Percentiles rank a stretch among this genome's conserved stretches.
These are phyloP conservation scores for Pseudogymnoascus sp. DNA, from an alignment of 2,329 filamentous ascomycete genomes.

Conservation along the genomic window DNA sequence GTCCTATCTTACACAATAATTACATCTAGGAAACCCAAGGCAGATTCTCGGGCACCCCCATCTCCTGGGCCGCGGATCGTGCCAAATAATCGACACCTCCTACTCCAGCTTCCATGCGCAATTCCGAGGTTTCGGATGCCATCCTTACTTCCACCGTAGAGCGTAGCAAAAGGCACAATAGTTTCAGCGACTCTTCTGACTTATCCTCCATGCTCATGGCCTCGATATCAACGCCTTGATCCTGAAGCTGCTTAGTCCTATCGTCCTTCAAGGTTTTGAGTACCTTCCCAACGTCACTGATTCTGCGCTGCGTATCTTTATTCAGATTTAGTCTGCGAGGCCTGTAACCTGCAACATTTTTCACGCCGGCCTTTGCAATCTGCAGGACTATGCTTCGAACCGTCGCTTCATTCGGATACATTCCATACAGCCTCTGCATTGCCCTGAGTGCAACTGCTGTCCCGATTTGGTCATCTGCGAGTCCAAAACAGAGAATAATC, in stretches of 20 bases:
- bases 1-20: slow-evolving; percentile 11
- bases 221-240: slow-evolving; percentile 23
- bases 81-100: slow-evolving; percentile 10
- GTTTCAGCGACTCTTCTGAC: slow-evolving; percentile 24
- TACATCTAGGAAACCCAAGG: slow-evolving; percentile 15
- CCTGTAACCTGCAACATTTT: slow-evolving; percentile 24
- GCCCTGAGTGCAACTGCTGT: slow-evolving; percentile 40
- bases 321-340: slow-evolving; percentile 32
- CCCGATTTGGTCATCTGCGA: slow-evolving; percentile 39
- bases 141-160: slow-evolving; percentile 18
- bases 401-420: slow-evolving; percentile 37
- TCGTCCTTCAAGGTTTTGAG: slow-evolving; percentile 32
- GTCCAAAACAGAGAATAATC: slow-evolving; percentile 42
- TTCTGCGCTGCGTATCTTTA: slow-evolving; percentile 33
- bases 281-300: slow-evolving; percentile 35
- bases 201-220: slow-evolving; percentile 21
- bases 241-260: slow-evolving; percentile 20
- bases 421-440: slow-evolving; percentile 34
- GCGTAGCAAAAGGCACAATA: slow-evolving; percentile 23
- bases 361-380: slow-evolving; percentile 33
- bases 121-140: slow-evolving; percentile 8
- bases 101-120: slow-evolving; percentile 7
- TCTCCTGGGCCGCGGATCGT: slow-evolving; percentile 16
- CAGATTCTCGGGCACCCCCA: slow-evolving; percentile 20
- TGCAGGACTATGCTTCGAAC: slow-evolving; percentile 40